Evolutionary conservation across 345 rosid species (phyloP), one percentile per base, ranked within the genome.

Genomic region (Trapa bicornis): DNA sequence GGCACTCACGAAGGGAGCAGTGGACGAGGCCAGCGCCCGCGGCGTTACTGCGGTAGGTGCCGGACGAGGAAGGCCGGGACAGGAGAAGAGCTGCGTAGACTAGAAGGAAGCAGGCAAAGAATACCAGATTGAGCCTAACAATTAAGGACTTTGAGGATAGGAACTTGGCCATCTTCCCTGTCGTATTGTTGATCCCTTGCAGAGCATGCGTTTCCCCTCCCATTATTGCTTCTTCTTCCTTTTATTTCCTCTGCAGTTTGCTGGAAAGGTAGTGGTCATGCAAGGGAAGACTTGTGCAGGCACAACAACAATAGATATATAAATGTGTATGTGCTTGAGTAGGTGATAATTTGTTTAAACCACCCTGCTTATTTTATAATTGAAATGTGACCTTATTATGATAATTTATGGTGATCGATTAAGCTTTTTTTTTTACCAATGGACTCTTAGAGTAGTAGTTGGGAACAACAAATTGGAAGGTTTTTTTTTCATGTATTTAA

Each of bases 1-100:
- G 91, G 72, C 99, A 89, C 61, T 91, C 88, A 47, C 74, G 84
- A 73, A 86, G 69, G 5, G 95, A 88, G 87, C 97, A 91, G 66
- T 91, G 72, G 69, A 91, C 78, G 47, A 83, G 82, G 13, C 92
- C 84, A 37, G 87, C 43, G 2, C 29, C 29, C 29, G 43, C 86
- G 48, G 88, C 86, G 74, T 77, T 81, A 35, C 71, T 78, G 66
- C 84, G 84, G 78, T 89, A 80, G 47, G 68, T 41, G 56, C 70
- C 56, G 0, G 88, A 77, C 70, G 92, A 92, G 53, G 97, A 85
- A 35, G 96, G 89, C 0, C 81, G 89, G 56, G 84, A 82, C 52
- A 85, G 73, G 48, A 91, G 80, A 43, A 91, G 80, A 43, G 82
- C 72, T 0, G 82, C 80, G 73, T 80, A 86, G 48, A 84, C 77